Evolutionary conservation across 495 filamentous ascomycete genomes (phyloP).

Genomic region (Neurospora sp.): DNA sequence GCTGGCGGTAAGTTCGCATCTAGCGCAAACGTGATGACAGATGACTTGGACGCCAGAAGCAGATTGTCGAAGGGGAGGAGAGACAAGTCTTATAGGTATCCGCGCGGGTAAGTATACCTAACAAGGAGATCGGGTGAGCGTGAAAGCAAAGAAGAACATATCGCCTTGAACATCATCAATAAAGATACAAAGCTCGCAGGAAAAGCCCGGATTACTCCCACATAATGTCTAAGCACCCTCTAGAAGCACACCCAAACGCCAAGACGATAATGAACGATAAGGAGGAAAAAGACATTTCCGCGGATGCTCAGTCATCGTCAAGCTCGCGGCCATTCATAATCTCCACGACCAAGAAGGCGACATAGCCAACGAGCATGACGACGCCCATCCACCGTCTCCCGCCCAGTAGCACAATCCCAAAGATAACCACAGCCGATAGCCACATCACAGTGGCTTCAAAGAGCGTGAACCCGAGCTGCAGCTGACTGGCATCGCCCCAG

Average conservation of each 20-base stretch:
- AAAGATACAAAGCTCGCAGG: neutral
- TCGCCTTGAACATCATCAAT: neutral
- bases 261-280: neutral
- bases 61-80: neutral
- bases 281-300: neutral
- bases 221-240: neutral
- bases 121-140: neutral
- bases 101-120: neutral
- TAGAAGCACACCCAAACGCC: neutral
- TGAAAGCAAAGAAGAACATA: neutral
- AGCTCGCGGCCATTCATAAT: conserved; percentile 15
- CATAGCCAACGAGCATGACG: conserved; percentile 27
- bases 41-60: neutral
- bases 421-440: conserved; percentile 23
- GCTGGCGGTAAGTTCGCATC: neutral
- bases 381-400: conserved; percentile 27
- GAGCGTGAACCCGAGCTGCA: conserved; percentile 12
- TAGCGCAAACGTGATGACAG: neutral
- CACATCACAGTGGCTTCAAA: conserved; percentile 31
- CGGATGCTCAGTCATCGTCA: conserved; percentile 8
- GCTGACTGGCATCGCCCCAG: conserved; percentile 12
- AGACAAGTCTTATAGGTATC: neutral
- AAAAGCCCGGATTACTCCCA: neutral
- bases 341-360: conserved; percentile 32
- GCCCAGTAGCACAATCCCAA: conserved; percentile 23